Evolutionary conservation across 306 rosid genomes (phyloP), one percentile per base, ranked within the genome.

Genomic region (Mimosa pudica): DNA sequence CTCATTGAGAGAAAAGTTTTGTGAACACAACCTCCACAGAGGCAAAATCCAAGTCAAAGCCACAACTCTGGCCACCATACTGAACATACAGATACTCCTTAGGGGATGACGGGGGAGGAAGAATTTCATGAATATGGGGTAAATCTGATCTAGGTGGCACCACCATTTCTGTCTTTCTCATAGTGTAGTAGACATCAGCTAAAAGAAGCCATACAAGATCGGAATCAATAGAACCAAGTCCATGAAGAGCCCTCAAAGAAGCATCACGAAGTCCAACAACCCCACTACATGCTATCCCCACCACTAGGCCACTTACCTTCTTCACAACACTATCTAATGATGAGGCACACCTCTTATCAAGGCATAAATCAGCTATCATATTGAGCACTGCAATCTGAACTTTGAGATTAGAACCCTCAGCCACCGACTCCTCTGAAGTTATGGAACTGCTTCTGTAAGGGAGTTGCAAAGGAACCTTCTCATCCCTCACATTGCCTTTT

Each of bases 201-300:
- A 95, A 70, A 38, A 95, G 98, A 91, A 95, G 94, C 98, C 98
- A 95, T 72, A 92, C 81, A 41, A 92, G 98, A 90, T 95, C 98
- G 24, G 98, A 85, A 73, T 95, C 97, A 20, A 95, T 78, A 12
- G 86, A 90, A 12, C 97, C 97, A 79, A 95, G 90, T 36, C 98
- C 98, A 11, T 74, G 81, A 60, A 95, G 97, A 68, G 98, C 90
- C 79, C 89, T 91, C 58, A 86, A 48, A 71, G 98, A 86, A 51
- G 98, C 94, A 45, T 92, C 91, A 0, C 80, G 91, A 18, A 94
- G 98, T 74, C 93, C 97, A 57, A 69, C 78, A 58, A 95, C 81
- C n/a, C 93, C 87, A 84, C 98, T 92, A 71, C 92, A 95, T 76
- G 97, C 98, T 65, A 92, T 90, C 69, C 96, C 97, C 12, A 92